These are phyloP conservation scores for Cardiospermum halicacabum DNA, from an alignment of 345 rosid genomes.

Conservation along the genomic window DNA sequence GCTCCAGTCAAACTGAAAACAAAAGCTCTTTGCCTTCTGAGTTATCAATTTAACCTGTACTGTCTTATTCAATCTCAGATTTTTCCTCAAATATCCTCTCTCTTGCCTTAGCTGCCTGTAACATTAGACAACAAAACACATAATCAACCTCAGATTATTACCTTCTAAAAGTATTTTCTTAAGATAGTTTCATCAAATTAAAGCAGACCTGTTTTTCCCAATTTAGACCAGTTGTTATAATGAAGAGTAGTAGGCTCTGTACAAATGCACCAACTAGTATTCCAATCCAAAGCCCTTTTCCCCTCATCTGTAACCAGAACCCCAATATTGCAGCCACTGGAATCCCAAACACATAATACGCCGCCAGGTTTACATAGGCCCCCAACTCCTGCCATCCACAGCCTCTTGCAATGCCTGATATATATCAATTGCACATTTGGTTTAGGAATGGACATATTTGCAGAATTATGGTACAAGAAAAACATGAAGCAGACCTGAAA, in stretches of 20 bases:
- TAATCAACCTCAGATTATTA: too few relatives aligned
- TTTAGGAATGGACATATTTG: too few relatives aligned
- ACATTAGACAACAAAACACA: too few relatives aligned
- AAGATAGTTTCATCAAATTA: too few relatives aligned
- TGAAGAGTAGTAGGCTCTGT: conserved; percentile 41
- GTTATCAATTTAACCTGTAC: too few relatives aligned
- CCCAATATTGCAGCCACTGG: conserved; percentile 58
- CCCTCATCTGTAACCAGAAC: conserved; percentile 47
- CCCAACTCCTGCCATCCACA: conserved; percentile 87
- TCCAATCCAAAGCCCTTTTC: conserved; percentile 75
- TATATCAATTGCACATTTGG: neutral
- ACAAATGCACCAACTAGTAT: conserved; percentile 53
- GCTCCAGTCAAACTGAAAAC: too few relatives aligned
- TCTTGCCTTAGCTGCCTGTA: too few relatives aligned
- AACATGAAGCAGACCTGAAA: conserved; percentile 43
- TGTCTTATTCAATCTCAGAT: too few relatives aligned
- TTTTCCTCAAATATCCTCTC: too few relatives aligned
- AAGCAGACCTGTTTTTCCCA: conserved; percentile 72
- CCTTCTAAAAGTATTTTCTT: too few relatives aligned
- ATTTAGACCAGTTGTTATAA: conserved; percentile 50
- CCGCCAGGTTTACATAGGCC: conserved; percentile 66
- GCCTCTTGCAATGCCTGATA: conserved; percentile 72
- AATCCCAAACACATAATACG: conserved; percentile 63
- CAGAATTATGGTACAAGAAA: too few relatives aligned
- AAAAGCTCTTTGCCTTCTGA: too few relatives aligned